A percentile compares a stretch with the other conserved stretches of the same genome.
phyloP scores from a whole-genome alignment of 805 yeast genomes.

The Candida sphagnicola region DNA sequence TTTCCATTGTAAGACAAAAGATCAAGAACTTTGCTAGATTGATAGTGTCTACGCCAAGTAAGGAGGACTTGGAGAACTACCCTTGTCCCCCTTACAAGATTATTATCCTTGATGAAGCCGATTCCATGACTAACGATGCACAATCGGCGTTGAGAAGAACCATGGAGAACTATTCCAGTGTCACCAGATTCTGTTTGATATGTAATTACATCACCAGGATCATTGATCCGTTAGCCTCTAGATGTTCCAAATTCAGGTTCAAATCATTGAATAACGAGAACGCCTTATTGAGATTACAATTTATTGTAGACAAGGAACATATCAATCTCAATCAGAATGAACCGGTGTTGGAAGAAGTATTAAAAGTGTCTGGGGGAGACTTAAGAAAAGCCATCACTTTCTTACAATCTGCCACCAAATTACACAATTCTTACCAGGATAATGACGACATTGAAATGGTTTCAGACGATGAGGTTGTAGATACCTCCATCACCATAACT shows the following conservation, averaged over 20 bases:
- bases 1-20: constrained; percentile 80
- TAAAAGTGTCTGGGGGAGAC: constrained; percentile 83
- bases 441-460: constrained; percentile 32
- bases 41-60: constrained; percentile 74
- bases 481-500: constrained; percentile 38
- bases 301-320: constrained; percentile 46
- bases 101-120: constrained; percentile 91
- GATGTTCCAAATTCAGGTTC: constrained; percentile 95
- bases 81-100: constrained; percentile 98
- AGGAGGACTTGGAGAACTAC: constrained; percentile 63
- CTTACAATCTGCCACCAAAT: constrained; percentile 76
- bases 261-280: constrained; percentile 66
- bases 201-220: constrained; percentile 97
- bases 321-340: constrained; percentile 34
- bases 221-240: constrained; percentile 92
- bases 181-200: constrained; percentile 86
- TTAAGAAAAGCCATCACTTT: constrained; percentile 88
- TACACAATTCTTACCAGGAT: constrained; percentile 30
- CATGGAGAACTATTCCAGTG: constrained; percentile 57
- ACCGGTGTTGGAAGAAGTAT: constrained; percentile 56
- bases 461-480: constrained; percentile 20
- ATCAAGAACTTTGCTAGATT: constrained; percentile 84
- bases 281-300: constrained; percentile 65
- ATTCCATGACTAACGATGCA: constrained; percentile 96
- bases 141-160: constrained; percentile 94